Conservation (phyloP, 2,329 filamentous ascomycete genomes). For the Fusarium torulosum region DNA sequence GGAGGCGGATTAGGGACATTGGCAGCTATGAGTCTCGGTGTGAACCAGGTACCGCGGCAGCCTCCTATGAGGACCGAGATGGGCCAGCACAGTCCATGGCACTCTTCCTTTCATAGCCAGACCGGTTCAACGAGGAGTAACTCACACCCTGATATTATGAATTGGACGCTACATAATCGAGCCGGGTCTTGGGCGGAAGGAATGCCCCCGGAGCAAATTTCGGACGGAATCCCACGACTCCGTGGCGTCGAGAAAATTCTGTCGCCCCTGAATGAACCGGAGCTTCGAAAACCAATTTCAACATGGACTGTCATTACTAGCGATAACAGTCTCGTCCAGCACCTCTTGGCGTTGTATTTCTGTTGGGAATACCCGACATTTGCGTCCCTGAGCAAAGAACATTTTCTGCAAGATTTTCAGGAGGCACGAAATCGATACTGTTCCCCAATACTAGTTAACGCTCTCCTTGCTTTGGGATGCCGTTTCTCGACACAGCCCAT, state of each 20-base stretch:
- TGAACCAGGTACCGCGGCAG: conserved; percentile 50
- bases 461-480: conserved; percentile 74
- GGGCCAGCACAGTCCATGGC: conserved; percentile 63
- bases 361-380: conserved; percentile 84
- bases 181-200: conserved; percentile 65
- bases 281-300: conserved; percentile 57
- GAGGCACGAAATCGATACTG: conserved; percentile 73
- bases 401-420: conserved; percentile 75
- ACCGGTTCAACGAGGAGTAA: conserved; percentile 60
- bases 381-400: conserved; percentile 77
- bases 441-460: conserved; percentile 75
- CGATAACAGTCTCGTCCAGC: conserved; percentile 70
- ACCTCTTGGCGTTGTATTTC: conserved; percentile 76
- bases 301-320: conserved; percentile 73
- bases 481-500: conserved; percentile 75
- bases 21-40: conserved; percentile 50
- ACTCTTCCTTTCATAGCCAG: conserved; percentile 61
- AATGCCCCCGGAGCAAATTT: conserved; percentile 52
- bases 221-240: conserved; percentile 53
- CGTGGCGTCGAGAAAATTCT: conserved; percentile 63
- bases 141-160: conserved; percentile 62
- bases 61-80: conserved; percentile 54
- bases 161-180: conserved; percentile 61
- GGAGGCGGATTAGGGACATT: conserved; percentile 47
- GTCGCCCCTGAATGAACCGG: conserved; percentile 59